Evolutionary conservation across 164 flowering plant species (phyloP).

Genomic region (Paratinospora sagittata): DNA sequence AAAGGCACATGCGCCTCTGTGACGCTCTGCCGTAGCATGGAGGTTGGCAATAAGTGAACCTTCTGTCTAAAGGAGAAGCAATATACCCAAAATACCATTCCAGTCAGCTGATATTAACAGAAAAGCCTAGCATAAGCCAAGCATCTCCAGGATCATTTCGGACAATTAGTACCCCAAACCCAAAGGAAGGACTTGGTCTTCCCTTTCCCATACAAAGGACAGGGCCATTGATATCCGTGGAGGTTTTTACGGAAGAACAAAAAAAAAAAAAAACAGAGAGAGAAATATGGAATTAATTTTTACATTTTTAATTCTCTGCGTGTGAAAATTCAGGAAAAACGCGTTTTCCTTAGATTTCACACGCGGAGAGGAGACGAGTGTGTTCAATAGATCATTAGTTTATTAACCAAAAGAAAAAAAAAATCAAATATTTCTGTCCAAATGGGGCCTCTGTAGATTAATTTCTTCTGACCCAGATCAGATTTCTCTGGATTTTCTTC

Average conservation of each 20-base stretch:
- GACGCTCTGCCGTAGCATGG: too few relatives aligned
- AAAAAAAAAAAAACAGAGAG: neutral
- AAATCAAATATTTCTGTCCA: neutral
- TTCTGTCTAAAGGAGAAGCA: neutral
- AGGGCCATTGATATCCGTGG: constrained; percentile 7
- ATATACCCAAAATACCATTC: constrained; percentile 1
- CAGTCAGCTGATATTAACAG: neutral
- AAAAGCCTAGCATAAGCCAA: neutral
- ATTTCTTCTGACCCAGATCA: neutral
- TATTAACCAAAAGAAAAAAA: neutral
- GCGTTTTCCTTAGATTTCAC: neutral
- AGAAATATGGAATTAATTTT: neutral
- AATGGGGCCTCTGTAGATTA: neutral
- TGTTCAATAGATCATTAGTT: neutral
- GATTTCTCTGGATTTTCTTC: neutral
- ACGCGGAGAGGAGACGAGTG: neutral
- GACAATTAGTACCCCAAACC: neutral
- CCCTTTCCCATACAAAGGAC: neutral
- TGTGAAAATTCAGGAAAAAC: neutral
- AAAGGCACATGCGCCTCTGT: too few relatives aligned
- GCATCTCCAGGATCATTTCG: neutral
- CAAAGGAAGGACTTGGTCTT: constrained; percentile 7
- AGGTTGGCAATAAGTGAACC: neutral
- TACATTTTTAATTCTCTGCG: neutral
- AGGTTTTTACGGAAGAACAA: neutral